Percentiles rank a stretch among this genome's conserved stretches.
These are phyloP conservation scores for Lolium rigidum DNA, from an alignment of 176 grass and related monocot genomes.

Conservation along the genomic window DNA sequence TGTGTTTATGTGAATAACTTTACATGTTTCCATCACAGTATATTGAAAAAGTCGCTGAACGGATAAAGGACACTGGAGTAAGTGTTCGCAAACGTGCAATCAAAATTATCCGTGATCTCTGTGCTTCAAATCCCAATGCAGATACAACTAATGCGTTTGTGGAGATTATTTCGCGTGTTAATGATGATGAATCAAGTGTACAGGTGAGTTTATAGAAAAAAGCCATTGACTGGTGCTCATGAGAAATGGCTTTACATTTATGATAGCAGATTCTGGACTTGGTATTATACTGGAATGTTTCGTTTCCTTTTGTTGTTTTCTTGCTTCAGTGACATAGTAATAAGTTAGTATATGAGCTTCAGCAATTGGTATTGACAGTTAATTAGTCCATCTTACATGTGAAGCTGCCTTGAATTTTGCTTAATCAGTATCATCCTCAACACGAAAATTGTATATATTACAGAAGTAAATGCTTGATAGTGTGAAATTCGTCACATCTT, in stretches of 20 bases:
- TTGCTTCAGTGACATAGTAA: not conserved
- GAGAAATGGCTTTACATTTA: conserved; percentile 7
- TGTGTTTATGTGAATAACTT: conserved; percentile 35
- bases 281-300: conserved; percentile 29
- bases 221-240: not conserved
- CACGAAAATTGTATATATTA: conserved; percentile 10
- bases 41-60: conserved; percentile 96
- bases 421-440: conserved; percentile 16
- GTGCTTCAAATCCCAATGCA: conserved; percentile 77
- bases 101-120: conserved; percentile 97
- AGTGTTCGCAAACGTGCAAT: conserved; percentile 97
- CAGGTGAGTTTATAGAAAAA: conserved; percentile 64
- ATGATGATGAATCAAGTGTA: conserved; percentile 97
- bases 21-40: conserved; percentile 65
- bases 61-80: conserved; percentile 98
- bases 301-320: conserved; percentile 18
- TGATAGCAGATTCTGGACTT: conserved; percentile 21
- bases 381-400: conserved; percentile 35
- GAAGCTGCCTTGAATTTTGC: conserved; percentile 12
- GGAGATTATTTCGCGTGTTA: conserved; percentile 99
- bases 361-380: conserved; percentile 12
- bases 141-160: conserved; percentile 85
- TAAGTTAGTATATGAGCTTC: not conserved
- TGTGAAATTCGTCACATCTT: conserved; percentile 18
- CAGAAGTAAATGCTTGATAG: conserved; percentile 10